These are phyloP conservation scores for Magnaporthiopsis rhizophila DNA, from an alignment of 2,329 filamentous ascomycete genomes.

Conservation along the genomic window DNA sequence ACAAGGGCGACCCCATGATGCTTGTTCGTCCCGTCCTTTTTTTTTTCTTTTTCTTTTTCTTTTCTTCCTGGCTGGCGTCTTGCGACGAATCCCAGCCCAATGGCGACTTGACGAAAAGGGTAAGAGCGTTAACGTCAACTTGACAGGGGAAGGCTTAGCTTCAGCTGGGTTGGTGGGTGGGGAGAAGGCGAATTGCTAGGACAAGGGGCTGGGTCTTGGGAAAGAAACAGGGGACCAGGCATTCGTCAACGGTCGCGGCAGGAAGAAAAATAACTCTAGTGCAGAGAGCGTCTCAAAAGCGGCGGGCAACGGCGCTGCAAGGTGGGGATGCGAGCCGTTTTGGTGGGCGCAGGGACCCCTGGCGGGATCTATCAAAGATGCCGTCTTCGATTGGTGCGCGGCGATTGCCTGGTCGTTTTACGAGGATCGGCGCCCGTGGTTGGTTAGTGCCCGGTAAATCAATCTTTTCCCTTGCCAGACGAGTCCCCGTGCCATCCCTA, in stretches of 20 bases:
- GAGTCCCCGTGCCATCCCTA: neutral
- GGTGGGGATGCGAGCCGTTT: neutral
- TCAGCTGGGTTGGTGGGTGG: no score
- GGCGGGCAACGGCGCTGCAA: neutral
- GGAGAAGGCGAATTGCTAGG: neutral
- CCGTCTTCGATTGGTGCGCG: neutral
- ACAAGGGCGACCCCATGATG: neutral
- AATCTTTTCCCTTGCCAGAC: neutral
- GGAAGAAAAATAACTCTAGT: neutral
- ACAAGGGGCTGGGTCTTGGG: neutral
- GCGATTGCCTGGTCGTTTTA: neutral
- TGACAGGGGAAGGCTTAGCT: neutral
- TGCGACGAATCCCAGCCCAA: neutral
- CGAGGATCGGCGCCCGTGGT: neutral
- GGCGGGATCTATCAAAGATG: no score
- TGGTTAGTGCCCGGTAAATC: neutral
- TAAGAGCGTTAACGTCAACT: neutral
- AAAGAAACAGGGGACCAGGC: neutral
- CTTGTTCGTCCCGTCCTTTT: neutral
- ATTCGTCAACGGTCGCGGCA: neutral
- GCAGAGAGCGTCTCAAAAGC: neutral
- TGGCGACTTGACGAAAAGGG: neutral
- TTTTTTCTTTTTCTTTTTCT: neutral
- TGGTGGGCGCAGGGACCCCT: no score
- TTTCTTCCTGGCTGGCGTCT: neutral